Conservation (phyloP, 2,329 filamentous ascomycete genomes). For the Trichoderma sp. region DNA sequence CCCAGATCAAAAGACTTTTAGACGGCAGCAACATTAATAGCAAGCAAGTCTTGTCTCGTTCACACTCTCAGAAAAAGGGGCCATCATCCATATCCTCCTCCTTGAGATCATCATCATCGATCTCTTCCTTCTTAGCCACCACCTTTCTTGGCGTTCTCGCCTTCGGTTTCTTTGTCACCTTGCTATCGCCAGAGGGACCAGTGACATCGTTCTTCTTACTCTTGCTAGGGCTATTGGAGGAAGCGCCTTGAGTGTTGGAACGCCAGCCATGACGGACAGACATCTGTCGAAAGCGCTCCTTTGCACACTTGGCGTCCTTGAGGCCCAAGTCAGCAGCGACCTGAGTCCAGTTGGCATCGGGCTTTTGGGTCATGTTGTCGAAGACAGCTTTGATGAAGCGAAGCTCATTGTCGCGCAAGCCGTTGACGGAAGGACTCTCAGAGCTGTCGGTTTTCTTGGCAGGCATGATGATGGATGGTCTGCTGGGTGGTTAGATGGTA, state of each 20-base stretch:
- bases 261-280: conserved; percentile 41
- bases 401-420: conserved; percentile 36
- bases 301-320: conserved; percentile 42
- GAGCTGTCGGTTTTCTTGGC: conserved; percentile 30
- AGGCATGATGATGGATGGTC: conserved; percentile 28
- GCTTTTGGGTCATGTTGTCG: conserved; percentile 40
- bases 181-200: conserved; percentile 25
- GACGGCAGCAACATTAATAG: not conserved
- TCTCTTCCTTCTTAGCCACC: conserved; percentile 29
- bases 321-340: conserved; percentile 37
- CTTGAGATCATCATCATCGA: conserved; percentile 20
- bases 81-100: conserved; percentile 2
- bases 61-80: not conserved
- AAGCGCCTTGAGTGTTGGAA: conserved; percentile 19
- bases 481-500: not conserved
- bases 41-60: not conserved
- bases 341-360: conserved; percentile 40
- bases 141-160: conserved; percentile 32
- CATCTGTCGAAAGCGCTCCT: conserved; percentile 42
- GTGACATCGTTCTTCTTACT: conserved; percentile 20
- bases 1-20: not conserved
- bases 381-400: conserved; percentile 42
- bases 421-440: conserved; percentile 23
- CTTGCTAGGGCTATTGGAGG: conserved; percentile 30
- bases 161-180: conserved; percentile 34